Evolutionary conservation across 192 early-diverging fungal genomes (phyloP).

Genomic region (Umbelopsis sp.): DNA sequence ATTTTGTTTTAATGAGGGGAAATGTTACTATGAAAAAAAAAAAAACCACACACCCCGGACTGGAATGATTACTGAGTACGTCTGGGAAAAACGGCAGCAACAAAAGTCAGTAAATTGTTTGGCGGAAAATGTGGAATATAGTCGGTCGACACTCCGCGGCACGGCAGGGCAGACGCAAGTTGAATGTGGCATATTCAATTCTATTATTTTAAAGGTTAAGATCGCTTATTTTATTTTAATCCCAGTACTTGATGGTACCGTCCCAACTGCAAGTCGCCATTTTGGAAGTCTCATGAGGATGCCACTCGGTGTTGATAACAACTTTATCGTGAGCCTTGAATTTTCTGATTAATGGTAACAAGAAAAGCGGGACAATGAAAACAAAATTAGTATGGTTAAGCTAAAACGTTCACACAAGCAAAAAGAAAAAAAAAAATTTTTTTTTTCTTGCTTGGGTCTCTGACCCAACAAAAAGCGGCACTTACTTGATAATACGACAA

Average conservation of each 20-base stretch:
- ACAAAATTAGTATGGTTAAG: neutral
- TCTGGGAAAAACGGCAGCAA: neutral
- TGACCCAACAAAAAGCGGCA: neutral
- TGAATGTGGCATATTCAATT: neutral
- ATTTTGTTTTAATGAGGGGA: too few relatives aligned
- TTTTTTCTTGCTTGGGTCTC: neutral
- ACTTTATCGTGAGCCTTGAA: slow-evolving; percentile 93
- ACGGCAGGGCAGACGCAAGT: neutral
- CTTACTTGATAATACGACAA: slow-evolving; percentile 71
- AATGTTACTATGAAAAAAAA: neutral
- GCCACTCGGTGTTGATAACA: slow-evolving; percentile 91
- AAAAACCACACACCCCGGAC: too few relatives aligned
- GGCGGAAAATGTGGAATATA: neutral
- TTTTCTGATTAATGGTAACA: slow-evolving; percentile 56
- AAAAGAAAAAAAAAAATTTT: neutral
- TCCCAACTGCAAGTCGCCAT: slow-evolving; percentile 97
- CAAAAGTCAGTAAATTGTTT: too few relatives aligned
- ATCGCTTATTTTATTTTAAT: slow-evolving; percentile 33
- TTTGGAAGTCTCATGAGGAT: slow-evolving; percentile 91
- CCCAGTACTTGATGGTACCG: slow-evolving; percentile 91
- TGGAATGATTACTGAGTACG: neutral
- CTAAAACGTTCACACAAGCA: too few relatives aligned
- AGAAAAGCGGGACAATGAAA: neutral
- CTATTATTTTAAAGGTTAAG: neutral
- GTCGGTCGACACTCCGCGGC: neutral